Percentiles rank a stretch among this genome's conserved stretches.
Conservation (phyloP, 2,329 filamentous ascomycete genomes). For the Fusarium lateritium region DNA sequence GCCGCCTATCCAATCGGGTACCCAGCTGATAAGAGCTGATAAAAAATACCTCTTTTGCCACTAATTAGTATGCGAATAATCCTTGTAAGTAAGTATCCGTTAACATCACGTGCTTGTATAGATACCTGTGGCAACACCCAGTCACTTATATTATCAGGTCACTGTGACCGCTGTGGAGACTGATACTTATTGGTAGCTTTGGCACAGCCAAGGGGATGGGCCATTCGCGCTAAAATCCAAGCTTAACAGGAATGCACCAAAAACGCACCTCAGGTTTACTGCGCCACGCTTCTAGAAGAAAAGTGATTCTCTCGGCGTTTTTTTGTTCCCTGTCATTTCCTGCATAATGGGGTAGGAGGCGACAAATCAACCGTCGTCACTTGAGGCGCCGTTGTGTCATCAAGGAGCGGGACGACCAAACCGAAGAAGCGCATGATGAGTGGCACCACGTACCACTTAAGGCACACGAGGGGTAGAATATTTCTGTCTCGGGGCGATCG, state of each 20-base stretch:
- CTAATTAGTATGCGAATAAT: no score
- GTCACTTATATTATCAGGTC: no score
- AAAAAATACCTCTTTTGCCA: no score
- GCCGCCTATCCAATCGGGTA: no score
- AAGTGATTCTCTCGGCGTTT: conserved; percentile 39
- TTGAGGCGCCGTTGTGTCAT: conserved; percentile 12
- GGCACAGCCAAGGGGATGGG: no score
- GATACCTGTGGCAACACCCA: no score
- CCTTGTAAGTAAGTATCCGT: no score
- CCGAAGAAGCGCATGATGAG: conserved; percentile 18
- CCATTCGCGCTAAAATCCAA: conserved; percentile 13
- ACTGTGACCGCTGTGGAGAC: no score
- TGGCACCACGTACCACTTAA: conserved; percentile 13
- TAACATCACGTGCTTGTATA: no score
- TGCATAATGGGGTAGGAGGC: conserved; percentile 32
- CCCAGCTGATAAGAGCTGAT: no score
- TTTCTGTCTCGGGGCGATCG: conserved; percentile 11
- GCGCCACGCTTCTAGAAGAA: conserved; percentile 42
- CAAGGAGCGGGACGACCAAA: conserved; percentile 14
- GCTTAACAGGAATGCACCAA: conserved; percentile 9
- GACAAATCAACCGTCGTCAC: conserved; percentile 7
- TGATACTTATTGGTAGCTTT: no score
- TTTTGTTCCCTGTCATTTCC: conserved; percentile 18
- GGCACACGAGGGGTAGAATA: background rate
- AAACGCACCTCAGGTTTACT: conserved; percentile 4